Conservation (phyloP, 2,329 filamentous ascomycete species). For the Sordariomycetes sp. region DNA sequence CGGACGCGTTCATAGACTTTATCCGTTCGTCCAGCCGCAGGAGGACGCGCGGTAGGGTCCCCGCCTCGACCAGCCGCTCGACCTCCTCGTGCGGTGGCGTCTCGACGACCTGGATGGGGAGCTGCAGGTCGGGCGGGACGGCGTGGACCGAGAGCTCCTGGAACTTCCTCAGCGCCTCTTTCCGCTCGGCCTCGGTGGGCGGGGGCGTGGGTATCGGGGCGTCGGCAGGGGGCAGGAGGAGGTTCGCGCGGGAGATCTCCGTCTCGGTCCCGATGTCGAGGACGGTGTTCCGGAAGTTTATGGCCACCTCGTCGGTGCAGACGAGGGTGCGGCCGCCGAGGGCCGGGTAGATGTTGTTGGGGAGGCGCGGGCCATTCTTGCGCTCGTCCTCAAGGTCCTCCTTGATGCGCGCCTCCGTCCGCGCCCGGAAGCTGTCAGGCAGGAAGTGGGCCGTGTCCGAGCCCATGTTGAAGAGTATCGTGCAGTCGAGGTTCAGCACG, state of each 20-base stretch:
- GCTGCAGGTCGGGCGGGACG: constrained; percentile 19
- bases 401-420: constrained; percentile 1
- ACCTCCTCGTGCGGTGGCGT: constrained; percentile 15
- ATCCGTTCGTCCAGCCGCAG: constrained; percentile 21
- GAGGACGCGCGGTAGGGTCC: constrained; percentile 14
- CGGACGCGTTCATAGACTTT: constrained; percentile 24
- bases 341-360: constrained; percentile 20
- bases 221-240: constrained; percentile 19
- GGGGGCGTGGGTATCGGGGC: constrained; percentile 3
- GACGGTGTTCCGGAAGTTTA: constrained; percentile 24
- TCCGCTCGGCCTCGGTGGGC: constrained; percentile 5
- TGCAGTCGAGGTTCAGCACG: constrained; percentile 29
- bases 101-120: constrained; percentile 20
- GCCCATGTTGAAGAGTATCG: constrained; percentile 26
- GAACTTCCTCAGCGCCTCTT: constrained; percentile 15
- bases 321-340: constrained; percentile 19
- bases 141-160: constrained; percentile 19
- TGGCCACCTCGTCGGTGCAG: constrained; percentile 25
- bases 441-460: constrained; percentile 26
- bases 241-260: constrained; percentile 21
- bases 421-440: constrained; percentile 7
- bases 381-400: constrained; percentile 9
- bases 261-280: constrained; percentile 23
- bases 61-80: constrained; percentile 15
- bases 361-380: constrained; percentile 10